Conservation (phyloP, 2,329 filamentous ascomycete genomes). For the Mollisia scopiformis region DNA sequence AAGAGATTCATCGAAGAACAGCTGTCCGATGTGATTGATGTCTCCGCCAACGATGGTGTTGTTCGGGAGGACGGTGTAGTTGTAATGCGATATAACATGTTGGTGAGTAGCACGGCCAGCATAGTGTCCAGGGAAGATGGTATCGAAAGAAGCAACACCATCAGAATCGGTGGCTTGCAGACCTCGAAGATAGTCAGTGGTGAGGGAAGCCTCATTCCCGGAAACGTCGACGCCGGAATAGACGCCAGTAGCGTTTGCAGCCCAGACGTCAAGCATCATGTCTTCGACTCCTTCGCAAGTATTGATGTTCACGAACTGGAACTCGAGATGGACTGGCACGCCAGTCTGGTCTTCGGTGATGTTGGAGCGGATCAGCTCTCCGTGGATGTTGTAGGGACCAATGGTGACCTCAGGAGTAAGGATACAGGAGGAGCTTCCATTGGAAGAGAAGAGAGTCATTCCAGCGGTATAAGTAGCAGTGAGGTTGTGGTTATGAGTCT, state of each 20-base stretch:
- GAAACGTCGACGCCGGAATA: constrained; percentile 40
- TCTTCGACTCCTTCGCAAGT: constrained; percentile 43
- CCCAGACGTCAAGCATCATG: constrained; percentile 46
- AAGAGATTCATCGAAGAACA: constrained; percentile 61
- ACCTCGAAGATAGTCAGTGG: constrained; percentile 41
- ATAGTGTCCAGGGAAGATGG: constrained; percentile 50
- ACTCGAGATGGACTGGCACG: constrained; percentile 10
- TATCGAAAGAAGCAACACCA: constrained; percentile 44
- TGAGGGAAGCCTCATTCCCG: constrained; percentile 30
- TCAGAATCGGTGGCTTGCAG: constrained; percentile 43
- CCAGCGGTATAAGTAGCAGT: constrained; percentile 33
- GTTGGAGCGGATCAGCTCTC: constrained; percentile 42
- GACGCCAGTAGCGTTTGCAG: constrained; percentile 43
- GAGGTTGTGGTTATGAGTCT: background rate
- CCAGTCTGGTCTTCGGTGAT: constrained; percentile 34
- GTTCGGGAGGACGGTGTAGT: constrained; percentile 33
- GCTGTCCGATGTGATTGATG: constrained; percentile 58
- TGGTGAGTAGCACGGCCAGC: constrained; percentile 49
- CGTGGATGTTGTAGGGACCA: constrained; percentile 54
- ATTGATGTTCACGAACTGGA: constrained; percentile 45
- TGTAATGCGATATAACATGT: constrained; percentile 44
- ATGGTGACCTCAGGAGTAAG: constrained; percentile 54
- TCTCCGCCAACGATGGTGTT: constrained; percentile 50
- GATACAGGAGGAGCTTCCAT: constrained; percentile 46
- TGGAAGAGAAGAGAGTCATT: constrained; percentile 44